Base-by-base conservation (phyloP, 768 basidiomycete genomes). In the Tricholoma matsutake region DNA sequence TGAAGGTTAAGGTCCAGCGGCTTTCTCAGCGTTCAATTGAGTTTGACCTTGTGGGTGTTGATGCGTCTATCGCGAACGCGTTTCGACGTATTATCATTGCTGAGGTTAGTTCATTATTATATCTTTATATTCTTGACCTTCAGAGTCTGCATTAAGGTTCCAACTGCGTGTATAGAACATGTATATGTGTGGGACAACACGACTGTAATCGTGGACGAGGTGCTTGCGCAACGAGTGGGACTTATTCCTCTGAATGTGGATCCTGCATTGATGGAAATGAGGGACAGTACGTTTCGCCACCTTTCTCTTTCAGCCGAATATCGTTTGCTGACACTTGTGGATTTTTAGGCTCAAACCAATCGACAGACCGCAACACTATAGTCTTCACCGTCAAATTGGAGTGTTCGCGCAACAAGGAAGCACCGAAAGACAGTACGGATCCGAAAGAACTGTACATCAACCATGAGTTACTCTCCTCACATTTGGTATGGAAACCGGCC, bases 141-240 rank as follows among this genome's bases (percentile, higher is more conserved):
- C 59, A 62, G 2, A 67, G 25, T 8, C 7, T 25, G 11, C 45
- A 13, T 11, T 20, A 47, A 96, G 94, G 91, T 98, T 0, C 97
- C 96, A 0, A 91, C 93, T 1, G 79, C 98, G 28, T 91, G 90
- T 45, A 88, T 98, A 56, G 97, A 98, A 70, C 80, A 89, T 63
- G 92, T 92, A 5, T 98, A 93, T 72, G 80, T 95, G 1, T 98
- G 89, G 86, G 88, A 96, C 76, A 99, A 99, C 76, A 98, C 94
- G 0, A 87, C 87, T 2, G 91, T 98, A 65, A 86, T 99, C 57
- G 92, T 87, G 43, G 96, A 98, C 73, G 97, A 99, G 73, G 87
- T 99, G 2, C 80, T 99, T 20, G 83, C 94, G 3, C 94, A 96
- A 39, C 85, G 97, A n/a, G 71, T 99, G 3, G 97, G 97, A 3